Conservation (phyloP, 495 filamentous ascomycete genomes). For the Jackrogersella minutella region DNA sequence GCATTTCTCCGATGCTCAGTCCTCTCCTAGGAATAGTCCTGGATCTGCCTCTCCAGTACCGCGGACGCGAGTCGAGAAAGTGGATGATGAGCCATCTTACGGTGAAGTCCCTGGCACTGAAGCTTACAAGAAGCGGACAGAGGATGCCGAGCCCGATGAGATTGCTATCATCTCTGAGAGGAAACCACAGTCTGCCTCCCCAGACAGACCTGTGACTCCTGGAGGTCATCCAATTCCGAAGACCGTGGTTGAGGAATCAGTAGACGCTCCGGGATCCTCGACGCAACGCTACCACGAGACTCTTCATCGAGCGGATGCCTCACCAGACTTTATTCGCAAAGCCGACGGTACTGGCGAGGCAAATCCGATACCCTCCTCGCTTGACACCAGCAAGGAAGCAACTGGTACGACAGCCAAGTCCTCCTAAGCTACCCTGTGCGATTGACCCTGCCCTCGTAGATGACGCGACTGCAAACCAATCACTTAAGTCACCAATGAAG, state of each 20-base stretch:
- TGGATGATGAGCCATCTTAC: constrained; percentile 70
- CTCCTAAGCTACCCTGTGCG: constrained; percentile 46
- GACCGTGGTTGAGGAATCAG: constrained; percentile 59
- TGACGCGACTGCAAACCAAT: constrained; percentile 46
- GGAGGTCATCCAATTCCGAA: constrained; percentile 57
- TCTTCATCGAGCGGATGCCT: constrained; percentile 54
- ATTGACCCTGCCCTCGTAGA: constrained; percentile 52
- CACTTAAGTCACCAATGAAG: constrained; percentile 40
- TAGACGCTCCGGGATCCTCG: constrained; percentile 51
- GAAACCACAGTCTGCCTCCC: constrained; percentile 42
- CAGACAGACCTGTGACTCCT: constrained; percentile 47
- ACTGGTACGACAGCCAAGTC: constrained; percentile 49
- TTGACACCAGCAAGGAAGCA: constrained; percentile 41
- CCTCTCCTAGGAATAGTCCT: constrained; percentile 65
- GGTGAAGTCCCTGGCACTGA: constrained; percentile 88
- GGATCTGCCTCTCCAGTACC: constrained; percentile 72
- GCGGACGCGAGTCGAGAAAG: constrained; percentile 82
- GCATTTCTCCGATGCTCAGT: constrained; percentile 89
- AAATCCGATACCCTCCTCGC: constrained; percentile 36
- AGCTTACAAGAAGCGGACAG: constrained; percentile 75
- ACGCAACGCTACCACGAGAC: constrained; percentile 49
- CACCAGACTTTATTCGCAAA: constrained; percentile 58
- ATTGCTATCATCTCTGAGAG: constrained; percentile 61
- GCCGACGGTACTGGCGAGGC: constrained; percentile 49
- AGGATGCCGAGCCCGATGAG: constrained; percentile 85